Base-by-base conservation (phyloP, 371 early-diverging fungal species). In the Apophysomyces elegans region DNA sequence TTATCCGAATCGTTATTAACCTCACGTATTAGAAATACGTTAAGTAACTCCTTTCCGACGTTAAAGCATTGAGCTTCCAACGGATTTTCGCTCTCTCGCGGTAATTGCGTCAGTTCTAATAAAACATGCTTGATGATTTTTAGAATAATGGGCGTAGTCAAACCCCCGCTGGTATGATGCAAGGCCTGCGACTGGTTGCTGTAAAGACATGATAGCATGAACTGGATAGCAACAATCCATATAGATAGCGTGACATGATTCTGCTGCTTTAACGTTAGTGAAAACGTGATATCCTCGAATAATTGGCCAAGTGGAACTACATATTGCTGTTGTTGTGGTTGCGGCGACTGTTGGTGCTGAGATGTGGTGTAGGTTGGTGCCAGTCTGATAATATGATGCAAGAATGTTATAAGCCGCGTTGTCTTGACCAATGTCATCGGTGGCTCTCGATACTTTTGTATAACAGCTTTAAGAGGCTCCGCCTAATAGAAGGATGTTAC, bases 221-320 rank as follows among this genome's bases (percentile, higher is more conserved):
- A 82, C 62, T 82, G 79, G 9, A 76, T 43, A 1, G 70, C 77
- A 16, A 77, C 65, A 7, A 82, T 73, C 82, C 82, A 82, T 21
- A 75, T 71, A 7, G 72, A 63, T 1, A 60, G 58, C 1, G 66
- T 39, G 32, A 65, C 46, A 16, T 66, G 66, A 36, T 68, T 65
- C 5, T 57, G 50, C 1, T 66, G 64, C 2, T 56, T 66, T 21
- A 74, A 50, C 7, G 82, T 74, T 2, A 82, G 37, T 18, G 78
- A 76, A 13, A 73, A 36, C 26, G 76, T 71, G 2, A 82, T 60
- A 54, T 82, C 82, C 59, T 82, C 79, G 14, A 79, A 61, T 2
- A 82, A 45, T 38, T 73, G 68, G 0, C 78, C 79, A 2, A 82
- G 47, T 0, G 82, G 79, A 61, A 82, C 77, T 0, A 66, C 54